phyloP scores from a whole-genome alignment of 257 asterid species.

The Jacaranda copaia region DNA sequence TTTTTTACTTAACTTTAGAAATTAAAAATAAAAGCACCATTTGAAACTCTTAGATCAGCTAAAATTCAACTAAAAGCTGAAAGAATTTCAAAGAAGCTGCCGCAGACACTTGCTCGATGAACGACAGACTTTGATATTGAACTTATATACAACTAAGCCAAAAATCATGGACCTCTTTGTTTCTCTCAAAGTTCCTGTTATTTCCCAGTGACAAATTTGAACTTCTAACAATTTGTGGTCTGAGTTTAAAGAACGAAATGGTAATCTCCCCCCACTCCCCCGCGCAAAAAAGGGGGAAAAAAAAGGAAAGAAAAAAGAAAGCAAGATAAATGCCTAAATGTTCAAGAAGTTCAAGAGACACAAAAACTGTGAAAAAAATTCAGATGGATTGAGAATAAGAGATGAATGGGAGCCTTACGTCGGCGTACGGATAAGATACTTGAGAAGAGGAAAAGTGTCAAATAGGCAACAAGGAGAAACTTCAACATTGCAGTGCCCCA shows the following conservation, averaged over 20 bases:
- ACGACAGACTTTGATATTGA: too few relatives aligned
- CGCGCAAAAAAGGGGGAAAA: too few relatives aligned
- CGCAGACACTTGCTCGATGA: too few relatives aligned
- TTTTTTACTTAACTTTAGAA: too few relatives aligned
- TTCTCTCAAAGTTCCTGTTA: not conserved
- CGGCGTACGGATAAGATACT: slow-evolving; percentile 70
- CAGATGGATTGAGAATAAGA: not conserved
- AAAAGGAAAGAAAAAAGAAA: not conserved
- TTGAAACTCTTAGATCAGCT: too few relatives aligned
- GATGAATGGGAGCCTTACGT: slow-evolving; percentile 59
- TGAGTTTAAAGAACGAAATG: not conserved
- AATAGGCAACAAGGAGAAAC: slow-evolving; percentile 62
- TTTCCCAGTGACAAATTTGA: not conserved
- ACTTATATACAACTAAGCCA: too few relatives aligned
- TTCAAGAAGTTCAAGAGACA: not conserved
- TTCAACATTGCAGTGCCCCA: slow-evolving; percentile 86
- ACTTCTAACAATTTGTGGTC: not conserved
- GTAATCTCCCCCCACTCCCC: not conserved
- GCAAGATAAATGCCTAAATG: not conserved
- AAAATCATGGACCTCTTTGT: not conserved
- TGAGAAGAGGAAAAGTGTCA: slow-evolving; percentile 63
- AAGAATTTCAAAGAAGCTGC: too few relatives aligned
- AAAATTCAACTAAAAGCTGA: too few relatives aligned
- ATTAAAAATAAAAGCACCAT: too few relatives aligned
- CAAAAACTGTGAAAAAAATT: not conserved